Conservation (phyloP, 805 yeast genomes). For the Dipodascopsis uninucleata region DNA sequence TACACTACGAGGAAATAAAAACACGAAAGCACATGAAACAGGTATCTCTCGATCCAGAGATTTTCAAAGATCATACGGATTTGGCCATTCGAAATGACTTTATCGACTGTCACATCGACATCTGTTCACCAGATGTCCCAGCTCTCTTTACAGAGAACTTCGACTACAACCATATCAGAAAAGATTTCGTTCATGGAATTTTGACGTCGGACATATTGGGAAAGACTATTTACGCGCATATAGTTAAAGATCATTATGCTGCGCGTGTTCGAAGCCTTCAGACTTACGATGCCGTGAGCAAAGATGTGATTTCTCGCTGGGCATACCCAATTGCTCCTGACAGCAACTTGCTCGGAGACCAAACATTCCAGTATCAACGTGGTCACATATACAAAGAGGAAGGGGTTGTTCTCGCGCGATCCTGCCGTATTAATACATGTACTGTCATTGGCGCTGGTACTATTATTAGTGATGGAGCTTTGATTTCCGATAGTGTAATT, state of each 20-base stretch:
- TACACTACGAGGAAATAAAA: conserved; percentile 73
- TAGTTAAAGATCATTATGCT: conserved; percentile 76
- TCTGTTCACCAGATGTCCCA: conserved; percentile 91
- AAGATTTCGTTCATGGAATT: conserved; percentile 87
- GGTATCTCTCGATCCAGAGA: conserved; percentile 75
- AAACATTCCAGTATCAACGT: conserved; percentile 73
- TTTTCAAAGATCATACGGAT: conserved; percentile 67
- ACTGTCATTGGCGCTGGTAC: conserved; percentile 81
- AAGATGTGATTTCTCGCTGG: conserved; percentile 88
- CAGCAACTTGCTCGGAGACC: conserved; percentile 65
- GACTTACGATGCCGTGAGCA: conserved; percentile 86
- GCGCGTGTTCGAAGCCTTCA: conserved; percentile 95
- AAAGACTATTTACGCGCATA: conserved; percentile 84
- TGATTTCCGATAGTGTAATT: conserved; percentile 65
- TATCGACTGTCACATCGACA: conserved; percentile 94
- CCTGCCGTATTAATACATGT: conserved; percentile 77
- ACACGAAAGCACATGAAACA: conserved; percentile 44
- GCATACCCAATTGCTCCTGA: conserved; percentile 90
- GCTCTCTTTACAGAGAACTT: conserved; percentile 94
- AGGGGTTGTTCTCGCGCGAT: conserved; percentile 84
- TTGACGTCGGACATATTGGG: conserved; percentile 84
- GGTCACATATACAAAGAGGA: conserved; percentile 87
- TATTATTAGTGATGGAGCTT: conserved; percentile 69
- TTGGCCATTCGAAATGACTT: conserved; percentile 83
- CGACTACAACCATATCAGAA: conserved; percentile 82